phyloP scores from a whole-genome alignment of 257 asterid genomes.

The Orobanche coerulescens region DNA sequence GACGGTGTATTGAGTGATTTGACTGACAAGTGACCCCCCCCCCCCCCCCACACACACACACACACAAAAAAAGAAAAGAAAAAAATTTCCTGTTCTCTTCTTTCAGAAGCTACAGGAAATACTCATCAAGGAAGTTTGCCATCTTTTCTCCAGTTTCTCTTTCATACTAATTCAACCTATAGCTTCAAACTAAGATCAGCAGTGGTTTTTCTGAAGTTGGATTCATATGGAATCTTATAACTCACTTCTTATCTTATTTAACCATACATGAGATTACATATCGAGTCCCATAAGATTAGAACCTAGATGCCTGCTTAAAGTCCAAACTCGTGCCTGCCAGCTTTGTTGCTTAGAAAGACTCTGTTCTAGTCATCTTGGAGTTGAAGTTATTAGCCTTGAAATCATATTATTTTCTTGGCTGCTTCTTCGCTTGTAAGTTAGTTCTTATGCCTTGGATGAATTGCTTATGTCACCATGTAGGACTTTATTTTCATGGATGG shows the following conservation, averaged over 20 bases:
- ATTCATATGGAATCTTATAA: not conserved
- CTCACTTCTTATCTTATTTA: not conserved
- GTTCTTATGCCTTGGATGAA: conserved; percentile 6
- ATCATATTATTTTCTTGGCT: not conserved
- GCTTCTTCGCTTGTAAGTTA: conserved; percentile 2
- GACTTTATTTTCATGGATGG: not conserved
- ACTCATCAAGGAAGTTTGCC: not conserved
- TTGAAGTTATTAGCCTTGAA: conserved; percentile 1
- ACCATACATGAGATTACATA: not conserved
- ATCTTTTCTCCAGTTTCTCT: not conserved
- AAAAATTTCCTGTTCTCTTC: not conserved
- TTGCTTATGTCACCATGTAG: not conserved
- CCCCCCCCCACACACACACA: no score
- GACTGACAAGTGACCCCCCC: no score
- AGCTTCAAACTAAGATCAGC: no score
- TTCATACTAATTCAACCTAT: not conserved
- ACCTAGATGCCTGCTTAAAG: conserved; percentile 6
- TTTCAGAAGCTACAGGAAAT: not conserved
- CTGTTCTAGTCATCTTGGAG: not conserved
- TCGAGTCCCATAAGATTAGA: not conserved
- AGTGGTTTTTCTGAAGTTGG: not conserved
- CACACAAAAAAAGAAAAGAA: no score
- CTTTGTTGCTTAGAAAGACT: not conserved
- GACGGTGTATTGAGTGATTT: no score
- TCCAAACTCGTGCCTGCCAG: not conserved